phyloP scores from a whole-genome alignment of 2,329 filamentous ascomycete species.

The Colletotrichum orchidophilum region DNA sequence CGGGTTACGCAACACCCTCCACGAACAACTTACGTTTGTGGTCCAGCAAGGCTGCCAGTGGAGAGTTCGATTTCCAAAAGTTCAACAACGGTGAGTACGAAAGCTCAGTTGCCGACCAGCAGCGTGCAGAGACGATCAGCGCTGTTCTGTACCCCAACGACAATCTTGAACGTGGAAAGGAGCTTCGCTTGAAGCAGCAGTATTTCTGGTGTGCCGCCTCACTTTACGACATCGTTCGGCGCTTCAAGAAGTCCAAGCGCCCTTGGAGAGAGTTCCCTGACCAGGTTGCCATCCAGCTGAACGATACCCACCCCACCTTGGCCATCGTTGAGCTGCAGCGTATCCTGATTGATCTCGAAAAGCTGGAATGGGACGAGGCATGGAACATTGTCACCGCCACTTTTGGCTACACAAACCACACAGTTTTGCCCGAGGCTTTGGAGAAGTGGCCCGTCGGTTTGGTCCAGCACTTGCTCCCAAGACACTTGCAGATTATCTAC shows the following conservation, averaged over 20 bases:
- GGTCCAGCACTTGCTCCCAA: conserved; percentile 89
- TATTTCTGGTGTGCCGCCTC: conserved; percentile 99
- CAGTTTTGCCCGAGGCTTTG: conserved; percentile 92
- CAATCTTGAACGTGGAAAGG: conserved; percentile 95
- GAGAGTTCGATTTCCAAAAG: conserved; percentile 99
- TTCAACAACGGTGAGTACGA: conserved; percentile 99
- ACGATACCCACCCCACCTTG: conserved; percentile 96
- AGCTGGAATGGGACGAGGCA: conserved; percentile 90
- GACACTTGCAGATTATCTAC: conserved; percentile 97
- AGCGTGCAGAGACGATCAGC: conserved; percentile 98
- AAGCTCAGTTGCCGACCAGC: conserved; percentile 96
- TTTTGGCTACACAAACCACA: conserved; percentile 99
- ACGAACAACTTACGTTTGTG: conserved; percentile 97
- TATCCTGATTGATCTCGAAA: conserved; percentile 89
- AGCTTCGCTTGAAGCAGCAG: conserved; percentile 97
- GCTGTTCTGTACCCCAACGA: conserved; percentile 98
- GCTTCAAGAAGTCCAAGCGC: conserved; percentile 97
- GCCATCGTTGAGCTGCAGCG: conserved; percentile 96
- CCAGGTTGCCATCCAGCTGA: conserved; percentile 96
- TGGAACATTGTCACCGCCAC: conserved; percentile 83
- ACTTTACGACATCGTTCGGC: conserved; percentile 92
- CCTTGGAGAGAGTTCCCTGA: conserved; percentile 92
- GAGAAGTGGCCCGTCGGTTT: conserved; percentile 98
- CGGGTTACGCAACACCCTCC: conserved; percentile 87
- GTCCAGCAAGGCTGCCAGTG: conserved; percentile 96